Evolutionary conservation across 2,329 filamentous ascomycete species (phyloP).

Genomic region (Aspergillus terreus): DNA sequence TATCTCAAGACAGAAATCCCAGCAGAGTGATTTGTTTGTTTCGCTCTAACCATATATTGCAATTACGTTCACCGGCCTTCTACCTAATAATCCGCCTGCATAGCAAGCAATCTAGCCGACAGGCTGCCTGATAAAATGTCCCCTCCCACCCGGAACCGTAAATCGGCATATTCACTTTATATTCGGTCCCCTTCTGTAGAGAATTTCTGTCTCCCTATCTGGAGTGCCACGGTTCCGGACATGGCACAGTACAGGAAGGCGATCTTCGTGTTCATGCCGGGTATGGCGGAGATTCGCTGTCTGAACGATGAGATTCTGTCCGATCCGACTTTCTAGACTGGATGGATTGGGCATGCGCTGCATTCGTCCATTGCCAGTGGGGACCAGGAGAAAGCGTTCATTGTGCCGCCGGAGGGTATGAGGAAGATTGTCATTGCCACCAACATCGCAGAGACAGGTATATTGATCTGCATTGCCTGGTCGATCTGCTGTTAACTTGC

Average conservation of each 20-base stretch:
- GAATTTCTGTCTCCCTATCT: too few relatives aligned
- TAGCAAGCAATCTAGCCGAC: too few relatives aligned
- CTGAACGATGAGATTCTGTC: conserved; percentile 81
- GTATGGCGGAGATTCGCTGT: conserved; percentile 85
- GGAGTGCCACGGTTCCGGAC: conserved; percentile 61
- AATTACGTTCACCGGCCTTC: too few relatives aligned
- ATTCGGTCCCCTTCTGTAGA: too few relatives aligned
- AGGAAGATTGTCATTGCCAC: conserved; percentile 95
- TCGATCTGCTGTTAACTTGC: conserved; percentile 5
- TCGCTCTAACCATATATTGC: too few relatives aligned
- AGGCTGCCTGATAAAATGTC: too few relatives aligned
- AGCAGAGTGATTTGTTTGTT: too few relatives aligned
- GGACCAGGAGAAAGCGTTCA: conserved; percentile 91
- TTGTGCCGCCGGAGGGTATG: conserved; percentile 73
- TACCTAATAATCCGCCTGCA: too few relatives aligned
- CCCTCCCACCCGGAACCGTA: too few relatives aligned
- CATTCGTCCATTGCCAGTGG: conserved; percentile 95
- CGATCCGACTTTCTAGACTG: conserved; percentile 68
- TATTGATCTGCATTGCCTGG: not conserved
- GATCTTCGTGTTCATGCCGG: conserved; percentile 87
- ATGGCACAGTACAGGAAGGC: conserved; percentile 77
- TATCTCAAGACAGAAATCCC: too few relatives aligned
- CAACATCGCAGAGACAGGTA: conserved; percentile 94
- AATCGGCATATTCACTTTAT: too few relatives aligned
- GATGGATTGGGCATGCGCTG: conserved; percentile 83